phyloP scores from a whole-genome alignment of 306 rosid genomes.

The Casuarina cunninghamiana region DNA sequence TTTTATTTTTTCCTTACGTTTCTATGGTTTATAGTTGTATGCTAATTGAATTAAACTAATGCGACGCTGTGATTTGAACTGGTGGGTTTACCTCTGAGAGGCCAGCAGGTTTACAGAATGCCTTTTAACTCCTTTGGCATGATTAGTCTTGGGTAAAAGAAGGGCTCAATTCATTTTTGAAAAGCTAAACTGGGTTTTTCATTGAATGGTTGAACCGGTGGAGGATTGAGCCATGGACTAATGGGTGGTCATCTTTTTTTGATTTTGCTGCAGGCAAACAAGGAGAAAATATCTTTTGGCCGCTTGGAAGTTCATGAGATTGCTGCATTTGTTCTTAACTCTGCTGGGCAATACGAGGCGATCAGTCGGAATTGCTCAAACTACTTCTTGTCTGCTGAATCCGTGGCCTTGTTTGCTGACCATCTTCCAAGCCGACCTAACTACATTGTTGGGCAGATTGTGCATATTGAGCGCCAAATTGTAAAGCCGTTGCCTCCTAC shows the following conservation, averaged over 20 bases:
- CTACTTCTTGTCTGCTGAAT: conserved; percentile 84
- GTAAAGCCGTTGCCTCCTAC: conserved; percentile 50
- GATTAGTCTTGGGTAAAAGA: conserved; percentile 7
- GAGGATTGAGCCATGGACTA: conserved; percentile 2
- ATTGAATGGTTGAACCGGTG: neutral
- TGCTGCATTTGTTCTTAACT: conserved; percentile 84
- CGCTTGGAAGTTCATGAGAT: conserved; percentile 87
- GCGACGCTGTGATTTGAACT: neutral
- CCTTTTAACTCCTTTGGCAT: conserved; percentile 19
- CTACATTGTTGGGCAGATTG: conserved; percentile 97
- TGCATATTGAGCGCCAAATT: conserved; percentile 86
- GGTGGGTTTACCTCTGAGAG: conserved; percentile 2
- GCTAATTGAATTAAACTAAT: neutral
- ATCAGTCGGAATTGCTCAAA: conserved; percentile 75
- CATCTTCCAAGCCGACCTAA: conserved; percentile 75
- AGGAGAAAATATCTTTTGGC: conserved; percentile 88
- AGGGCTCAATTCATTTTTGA: neutral
- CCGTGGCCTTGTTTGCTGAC: conserved; percentile 85
- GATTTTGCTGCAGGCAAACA: conserved; percentile 75
- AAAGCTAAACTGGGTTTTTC: neutral
- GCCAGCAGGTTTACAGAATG: neutral
- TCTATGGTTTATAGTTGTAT: neutral
- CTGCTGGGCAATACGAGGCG: conserved; percentile 83
- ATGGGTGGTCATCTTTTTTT: conserved; percentile 10
- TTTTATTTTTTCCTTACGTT: conserved; percentile 9